These are phyloP conservation scores for Tilletia caries DNA, from an alignment of 1,284 basidiomycete genomes.

Conservation along the genomic window DNA sequence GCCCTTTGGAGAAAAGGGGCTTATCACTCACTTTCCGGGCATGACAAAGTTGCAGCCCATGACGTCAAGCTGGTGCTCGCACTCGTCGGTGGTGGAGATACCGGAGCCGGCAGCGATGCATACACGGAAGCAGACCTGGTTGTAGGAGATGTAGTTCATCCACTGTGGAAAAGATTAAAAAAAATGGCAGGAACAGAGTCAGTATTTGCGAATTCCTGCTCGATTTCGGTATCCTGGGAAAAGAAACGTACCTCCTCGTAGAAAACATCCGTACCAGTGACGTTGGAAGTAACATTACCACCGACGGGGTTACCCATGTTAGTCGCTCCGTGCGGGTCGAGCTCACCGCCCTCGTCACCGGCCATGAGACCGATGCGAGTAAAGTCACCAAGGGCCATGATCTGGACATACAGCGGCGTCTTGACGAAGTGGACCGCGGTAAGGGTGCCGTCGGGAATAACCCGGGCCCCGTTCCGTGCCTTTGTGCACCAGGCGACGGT, in stretches of 20 bases:
- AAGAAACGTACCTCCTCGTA: conserved; percentile 53
- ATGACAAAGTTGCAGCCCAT: conserved; percentile 56
- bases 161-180: conserved; percentile 50
- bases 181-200: conserved; percentile 15
- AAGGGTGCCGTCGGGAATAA: conserved; percentile 52
- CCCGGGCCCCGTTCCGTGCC: conserved; percentile 51
- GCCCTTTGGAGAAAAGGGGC: no score
- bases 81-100: conserved; percentile 37
- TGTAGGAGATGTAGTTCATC: conserved; percentile 54
- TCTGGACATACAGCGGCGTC: conserved; percentile 56
- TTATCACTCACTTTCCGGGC: conserved; percentile 42
- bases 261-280: conserved; percentile 57
- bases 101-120: conserved; percentile 48
- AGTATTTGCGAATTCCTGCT: background rate
- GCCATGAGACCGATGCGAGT: conserved; percentile 44
- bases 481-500: conserved; percentile 74
- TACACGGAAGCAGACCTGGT: conserved; percentile 52
- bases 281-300: conserved; percentile 60
- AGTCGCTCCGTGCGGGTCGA: conserved; percentile 53
- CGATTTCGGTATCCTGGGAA: background rate
- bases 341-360: conserved; percentile 49
- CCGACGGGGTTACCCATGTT: conserved; percentile 59
- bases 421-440: conserved; percentile 52
- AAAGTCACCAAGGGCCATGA: conserved; percentile 56
- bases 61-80: conserved; percentile 50